Conservation (phyloP, 2,329 filamentous ascomycete genomes). For the Lasiodiplodia gonubiensis region DNA sequence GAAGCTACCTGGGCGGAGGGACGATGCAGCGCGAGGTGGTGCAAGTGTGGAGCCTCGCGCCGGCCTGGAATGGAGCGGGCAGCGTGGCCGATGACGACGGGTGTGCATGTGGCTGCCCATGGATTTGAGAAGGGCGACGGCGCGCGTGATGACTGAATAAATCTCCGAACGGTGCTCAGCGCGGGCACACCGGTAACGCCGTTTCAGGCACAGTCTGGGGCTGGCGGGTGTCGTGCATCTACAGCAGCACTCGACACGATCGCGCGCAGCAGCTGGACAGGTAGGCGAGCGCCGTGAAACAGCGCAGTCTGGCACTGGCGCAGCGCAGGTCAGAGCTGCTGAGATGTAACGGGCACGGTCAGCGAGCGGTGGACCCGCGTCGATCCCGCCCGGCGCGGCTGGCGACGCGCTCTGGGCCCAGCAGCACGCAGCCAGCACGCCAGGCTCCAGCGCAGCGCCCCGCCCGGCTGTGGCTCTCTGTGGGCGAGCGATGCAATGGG, state of each 20-base stretch:
- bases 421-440: background rate
- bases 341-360: background rate
- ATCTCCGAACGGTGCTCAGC: conserved; percentile 9
- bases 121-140: conserved; percentile 11
- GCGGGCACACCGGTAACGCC: conserved; percentile 1
- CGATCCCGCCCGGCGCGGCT: conserved; percentile 3
- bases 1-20: conserved; percentile 15
- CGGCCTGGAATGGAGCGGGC: conserved; percentile 8
- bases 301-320: conserved; percentile 9
- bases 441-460: background rate
- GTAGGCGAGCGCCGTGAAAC: conserved; percentile 25
- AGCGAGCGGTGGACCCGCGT: conserved; percentile 6
- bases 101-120: conserved; percentile 18
- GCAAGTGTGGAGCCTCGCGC: conserved; percentile 5
- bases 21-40: conserved; percentile 21
- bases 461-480: too few species aligned
- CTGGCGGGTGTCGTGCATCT: conserved; percentile 5
- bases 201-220: conserved; percentile 22
- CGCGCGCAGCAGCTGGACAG: conserved; percentile 1
- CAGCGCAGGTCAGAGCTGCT: conserved; percentile 8
- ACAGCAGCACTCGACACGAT: conserved; percentile 1
- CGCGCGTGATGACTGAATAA: conserved; percentile 7
- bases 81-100: conserved; percentile 16
- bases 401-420: background rate
- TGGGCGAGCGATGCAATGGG: background rate